A percentile compares a stretch with the other conserved stretches of the same genome.
Conservation (phyloP, 257 asterid species). For the Solanum arcanum region DNA sequence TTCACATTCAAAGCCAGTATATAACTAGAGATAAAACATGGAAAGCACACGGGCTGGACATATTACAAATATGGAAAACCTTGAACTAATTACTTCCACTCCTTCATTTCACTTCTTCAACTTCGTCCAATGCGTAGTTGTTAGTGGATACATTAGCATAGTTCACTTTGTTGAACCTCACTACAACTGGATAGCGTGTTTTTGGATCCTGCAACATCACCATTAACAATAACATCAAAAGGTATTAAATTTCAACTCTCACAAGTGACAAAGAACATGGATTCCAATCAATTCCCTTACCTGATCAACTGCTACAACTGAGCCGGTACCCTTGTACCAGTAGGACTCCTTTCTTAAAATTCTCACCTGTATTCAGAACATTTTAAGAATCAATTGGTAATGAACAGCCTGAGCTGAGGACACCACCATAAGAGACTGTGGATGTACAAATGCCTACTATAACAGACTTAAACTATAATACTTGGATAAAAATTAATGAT, state of each 20-base stretch:
- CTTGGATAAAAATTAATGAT: not conserved
- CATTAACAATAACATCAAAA: not conserved
- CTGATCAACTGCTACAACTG: slow-evolving; percentile 86
- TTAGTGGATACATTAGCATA: slow-evolving; percentile 72
- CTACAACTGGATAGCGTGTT: slow-evolving; percentile 70
- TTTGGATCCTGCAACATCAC: slow-evolving; percentile 46
- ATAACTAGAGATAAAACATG: slow-evolving; percentile 2
- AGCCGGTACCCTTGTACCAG: slow-evolving; percentile 78
- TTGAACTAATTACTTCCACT: not conserved
- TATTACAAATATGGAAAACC: slow-evolving; percentile 6
- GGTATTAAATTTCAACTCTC: not conserved
- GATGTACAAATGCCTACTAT: not conserved
- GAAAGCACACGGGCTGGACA: not conserved
- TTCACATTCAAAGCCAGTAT: slow-evolving; percentile 3
- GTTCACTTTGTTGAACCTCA: slow-evolving; percentile 62
- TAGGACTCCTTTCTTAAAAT: slow-evolving; percentile 75
- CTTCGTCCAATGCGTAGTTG: slow-evolving; percentile 80
- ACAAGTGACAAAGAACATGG: not conserved
- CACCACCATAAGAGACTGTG: not conserved
- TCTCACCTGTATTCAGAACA: slow-evolving; percentile 38
- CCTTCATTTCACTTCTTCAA: slow-evolving; percentile 34
- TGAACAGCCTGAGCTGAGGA: not conserved
- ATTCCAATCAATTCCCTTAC: slow-evolving; percentile 13
- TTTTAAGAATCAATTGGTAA: not conserved
- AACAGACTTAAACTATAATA: not conserved